Base-by-base conservation (phyloP, 352 stramenopile genomes). In the Globisporangium heterothallicum region DNA sequence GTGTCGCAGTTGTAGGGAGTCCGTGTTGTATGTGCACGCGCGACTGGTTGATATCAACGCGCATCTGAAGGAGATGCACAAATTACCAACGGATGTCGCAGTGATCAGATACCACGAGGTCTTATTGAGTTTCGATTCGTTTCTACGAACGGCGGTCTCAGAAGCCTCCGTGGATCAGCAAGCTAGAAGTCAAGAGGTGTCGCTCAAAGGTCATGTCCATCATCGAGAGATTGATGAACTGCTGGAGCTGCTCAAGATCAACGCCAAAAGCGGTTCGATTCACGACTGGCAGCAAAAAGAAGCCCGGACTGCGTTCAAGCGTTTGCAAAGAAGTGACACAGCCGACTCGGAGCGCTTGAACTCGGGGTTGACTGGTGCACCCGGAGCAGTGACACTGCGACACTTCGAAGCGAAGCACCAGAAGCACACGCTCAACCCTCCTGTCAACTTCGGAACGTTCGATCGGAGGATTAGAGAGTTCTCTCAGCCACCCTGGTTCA, bases 391-490 rank as follows among this genome's bases (percentile, higher is more conserved):
- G n/a, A n/a, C n/a, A n/a, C n/a, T n/a, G n/a, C n/a, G n/a, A n/a
- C n/a, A n/a, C n/a, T n/a, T n/a, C n/a, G n/a, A n/a, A n/a, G n/a
- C 49, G 5, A 48, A 41, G 18, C 49, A 42, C 18, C 2, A 42
- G 38, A 56, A 56, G 36, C 36, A 56, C 26, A 56, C 46, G 38
- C 48, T 56, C 18, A 46, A 48, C n/a, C n/a, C n/a, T n/a, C 38
- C 18, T 4, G 32, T 34, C 29, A 57, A 43, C 27, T 49, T 57
- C 4, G 43, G 16, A 13, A n/a, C 41, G 22, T 42, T 43, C 5
- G 50, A 57, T 14, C 50, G 50, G 8, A 42, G 50, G 9, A 34
- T 57, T 22, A 40, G 50, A 34, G 50, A 57, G 14, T 24, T 24
- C 6, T 22, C 50, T 5, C 41, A 57, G 6, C 50, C 50, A 2